Evolutionary conservation across 345 rosid genomes (phyloP), one percentile per base, ranked within the genome.

Genomic region (Arabidopsis arenosa): DNA sequence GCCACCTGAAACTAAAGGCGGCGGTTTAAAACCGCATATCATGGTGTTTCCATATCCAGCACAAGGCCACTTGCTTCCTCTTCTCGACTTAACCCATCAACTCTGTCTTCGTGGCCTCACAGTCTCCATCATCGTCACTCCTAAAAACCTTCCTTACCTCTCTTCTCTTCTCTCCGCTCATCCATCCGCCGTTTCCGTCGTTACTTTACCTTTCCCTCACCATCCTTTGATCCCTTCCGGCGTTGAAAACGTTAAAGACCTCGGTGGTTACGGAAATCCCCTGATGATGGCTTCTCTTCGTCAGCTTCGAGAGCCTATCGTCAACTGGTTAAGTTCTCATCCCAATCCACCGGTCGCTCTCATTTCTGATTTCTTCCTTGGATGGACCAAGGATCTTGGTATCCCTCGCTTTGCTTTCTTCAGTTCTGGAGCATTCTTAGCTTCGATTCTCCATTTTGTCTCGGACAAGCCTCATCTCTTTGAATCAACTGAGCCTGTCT

Each of bases 341-440:
- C 49, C 67, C 0, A 52, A 80, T 62, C 97, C 92, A 21, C 92
- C 93, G 0, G 60, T 80, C 0, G 87, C 90, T n/a, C 75, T 92
- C 74, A 68, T 92, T 64, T 92, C 96, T 5, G 96, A 88, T 55
- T 88, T 87, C 84, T 92, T 92, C 77, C 84, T 88, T 9, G 96
- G 93, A 9, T 92, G 90, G 93, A 89, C 93, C n/a, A 18, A 39
- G 2, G 77, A 77, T 33, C 79, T 91, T 6, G 68, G 66, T 21
- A 59, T 91, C 14, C 88, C 86, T 3, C 73, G 91, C 37, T 58
- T 89, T 53, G 62, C 83, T 0, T 91, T 91, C 71, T 86, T 73
- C 69, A 54, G 77, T 6, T 53, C 81, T 15, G 85, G 83, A 15
- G 83, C 86, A 0, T 82, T 86, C 51, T 15, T 85, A 17, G 66